Evolutionary conservation across 306 rosid genomes (phyloP).

Genomic region (Ochetophila trinervis): DNA sequence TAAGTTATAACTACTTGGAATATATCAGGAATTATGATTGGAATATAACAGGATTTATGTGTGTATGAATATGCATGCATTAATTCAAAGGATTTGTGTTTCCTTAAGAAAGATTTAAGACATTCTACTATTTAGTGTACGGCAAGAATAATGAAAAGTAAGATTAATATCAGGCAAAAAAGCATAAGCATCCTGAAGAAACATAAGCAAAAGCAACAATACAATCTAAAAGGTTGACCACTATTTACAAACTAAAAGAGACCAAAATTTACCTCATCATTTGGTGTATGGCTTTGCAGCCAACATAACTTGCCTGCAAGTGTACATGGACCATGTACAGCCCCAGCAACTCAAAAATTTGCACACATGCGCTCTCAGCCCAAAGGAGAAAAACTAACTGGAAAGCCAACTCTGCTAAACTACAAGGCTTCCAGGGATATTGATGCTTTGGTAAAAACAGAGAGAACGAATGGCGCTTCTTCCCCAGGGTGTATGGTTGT

Average conservation of each 20-base stretch:
- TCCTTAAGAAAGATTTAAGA: too few species aligned
- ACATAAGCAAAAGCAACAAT: neutral
- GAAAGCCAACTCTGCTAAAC: conserved; percentile 29
- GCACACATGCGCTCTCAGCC: conserved; percentile 31
- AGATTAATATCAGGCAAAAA: too few species aligned
- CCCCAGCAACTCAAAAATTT: conserved; percentile 51
- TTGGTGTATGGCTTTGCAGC: conserved; percentile 19
- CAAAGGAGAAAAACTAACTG: conserved; percentile 28
- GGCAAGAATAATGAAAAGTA: too few species aligned
- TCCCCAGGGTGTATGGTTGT: conserved; percentile 98
- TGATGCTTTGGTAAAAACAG: conserved; percentile 97
- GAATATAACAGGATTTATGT: too few species aligned
- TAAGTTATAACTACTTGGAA: too few species aligned
- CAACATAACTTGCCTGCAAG: conserved; percentile 28
- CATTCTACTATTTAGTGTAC: too few species aligned
- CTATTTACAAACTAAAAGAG: neutral
- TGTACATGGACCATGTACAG: conserved; percentile 33
- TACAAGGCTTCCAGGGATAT: conserved; percentile 82
- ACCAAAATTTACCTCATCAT: conserved; percentile 36
- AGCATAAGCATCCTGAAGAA: neutral
- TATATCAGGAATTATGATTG: too few species aligned
- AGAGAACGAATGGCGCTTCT: conserved; percentile 99
- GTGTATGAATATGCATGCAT: too few species aligned
- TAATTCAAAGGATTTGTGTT: too few species aligned
- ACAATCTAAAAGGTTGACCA: neutral